Conservation (phyloP, 805 yeast genomes). For the Metschnikowia similis region DNA sequence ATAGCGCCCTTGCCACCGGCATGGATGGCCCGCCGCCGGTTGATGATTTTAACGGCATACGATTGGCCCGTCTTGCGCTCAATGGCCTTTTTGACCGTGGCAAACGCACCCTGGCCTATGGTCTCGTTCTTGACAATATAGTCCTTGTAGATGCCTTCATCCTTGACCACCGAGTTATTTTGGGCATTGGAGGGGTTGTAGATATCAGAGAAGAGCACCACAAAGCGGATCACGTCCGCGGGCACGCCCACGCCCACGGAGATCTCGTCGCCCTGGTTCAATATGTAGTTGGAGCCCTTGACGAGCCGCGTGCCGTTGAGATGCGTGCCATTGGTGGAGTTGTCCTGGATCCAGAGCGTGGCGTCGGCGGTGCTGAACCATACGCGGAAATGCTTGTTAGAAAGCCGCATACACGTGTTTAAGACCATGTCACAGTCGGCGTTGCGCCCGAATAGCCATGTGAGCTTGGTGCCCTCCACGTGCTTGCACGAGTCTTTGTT, state of each 20-base stretch:
- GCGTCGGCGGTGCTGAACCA: conserved; percentile 60
- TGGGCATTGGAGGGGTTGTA: conserved; percentile 30
- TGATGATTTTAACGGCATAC: conserved; percentile 87
- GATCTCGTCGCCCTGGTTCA: conserved; percentile 91
- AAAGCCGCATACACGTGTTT: conserved; percentile 56
- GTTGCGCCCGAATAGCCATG: conserved; percentile 78
- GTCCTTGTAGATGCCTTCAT: conserved; percentile 60
- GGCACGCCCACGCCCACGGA: conserved; percentile 85
- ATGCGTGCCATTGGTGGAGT: conserved; percentile 90
- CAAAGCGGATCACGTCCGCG: conserved; percentile 55
- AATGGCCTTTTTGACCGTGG: conserved; percentile 87
- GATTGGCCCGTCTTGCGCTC: conserved; percentile 81
- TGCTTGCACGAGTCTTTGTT: conserved; percentile 23
- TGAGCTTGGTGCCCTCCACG: conserved; percentile 21
- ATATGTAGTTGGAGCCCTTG: conserved; percentile 71
- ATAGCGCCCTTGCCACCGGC: conserved; percentile 56
- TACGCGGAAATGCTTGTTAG: conserved; percentile 69
- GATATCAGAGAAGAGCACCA: conserved; percentile 45
- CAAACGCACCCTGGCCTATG: conserved; percentile 98
- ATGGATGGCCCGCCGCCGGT: conserved; percentile 66
- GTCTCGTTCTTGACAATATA: conserved; percentile 79
- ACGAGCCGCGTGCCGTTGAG: conserved; percentile 70
- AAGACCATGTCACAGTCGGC: conserved; percentile 59
- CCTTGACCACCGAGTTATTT: conserved; percentile 29
- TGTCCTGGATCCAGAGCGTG: conserved; percentile 62